A percentile compares a stretch with the other conserved stretches of the same genome.
Conservation (phyloP, 805 yeast species). For the Saccharomycopsis malanga region DNA sequence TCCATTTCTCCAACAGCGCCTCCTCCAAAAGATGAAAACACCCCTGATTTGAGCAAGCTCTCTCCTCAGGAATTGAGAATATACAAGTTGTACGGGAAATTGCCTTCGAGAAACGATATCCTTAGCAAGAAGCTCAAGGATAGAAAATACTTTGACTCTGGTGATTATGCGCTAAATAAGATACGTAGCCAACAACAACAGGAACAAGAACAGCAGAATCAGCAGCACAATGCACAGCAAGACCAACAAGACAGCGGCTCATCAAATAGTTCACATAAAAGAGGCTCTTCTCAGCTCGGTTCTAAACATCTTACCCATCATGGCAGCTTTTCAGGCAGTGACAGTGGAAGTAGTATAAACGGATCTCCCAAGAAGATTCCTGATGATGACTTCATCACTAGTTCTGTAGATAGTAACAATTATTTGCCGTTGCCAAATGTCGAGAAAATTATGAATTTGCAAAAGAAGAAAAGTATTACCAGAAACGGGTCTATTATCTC, state of each 20-base stretch:
- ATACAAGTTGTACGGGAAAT: constrained; percentile 74
- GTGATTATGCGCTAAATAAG: constrained; percentile 78
- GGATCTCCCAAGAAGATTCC: constrained; percentile 19
- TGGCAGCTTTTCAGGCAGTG: constrained; percentile 16
- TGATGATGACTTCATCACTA: constrained; percentile 20
- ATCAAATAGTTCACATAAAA: not conserved
- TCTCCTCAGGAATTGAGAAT: constrained; percentile 76
- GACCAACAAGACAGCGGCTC: not conserved
- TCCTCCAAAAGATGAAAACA: not conserved
- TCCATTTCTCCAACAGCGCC: constrained; percentile 19
- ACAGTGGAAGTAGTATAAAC: constrained; percentile 11
- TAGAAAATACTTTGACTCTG: constrained; percentile 87
- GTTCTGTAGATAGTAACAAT: constrained; percentile 11
- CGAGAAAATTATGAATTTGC: constrained; percentile 20
- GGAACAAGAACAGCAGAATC: constrained; percentile 21
- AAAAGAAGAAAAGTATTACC: constrained; percentile 21
- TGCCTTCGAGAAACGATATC: constrained; percentile 75
- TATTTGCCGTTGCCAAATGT: constrained; percentile 20
- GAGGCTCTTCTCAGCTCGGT: not conserved
- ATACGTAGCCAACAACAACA: constrained; percentile 10
- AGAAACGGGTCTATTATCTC: constrained; percentile 21
- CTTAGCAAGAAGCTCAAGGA: constrained; percentile 73
- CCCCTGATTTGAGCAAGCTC: constrained; percentile 47
- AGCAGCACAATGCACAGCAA: constrained; percentile 9
- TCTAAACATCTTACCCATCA: not conserved